Evolutionary conservation across 2,329 filamentous ascomycete species (phyloP).

Genomic region (Aureobasidium melanogenum): DNA sequence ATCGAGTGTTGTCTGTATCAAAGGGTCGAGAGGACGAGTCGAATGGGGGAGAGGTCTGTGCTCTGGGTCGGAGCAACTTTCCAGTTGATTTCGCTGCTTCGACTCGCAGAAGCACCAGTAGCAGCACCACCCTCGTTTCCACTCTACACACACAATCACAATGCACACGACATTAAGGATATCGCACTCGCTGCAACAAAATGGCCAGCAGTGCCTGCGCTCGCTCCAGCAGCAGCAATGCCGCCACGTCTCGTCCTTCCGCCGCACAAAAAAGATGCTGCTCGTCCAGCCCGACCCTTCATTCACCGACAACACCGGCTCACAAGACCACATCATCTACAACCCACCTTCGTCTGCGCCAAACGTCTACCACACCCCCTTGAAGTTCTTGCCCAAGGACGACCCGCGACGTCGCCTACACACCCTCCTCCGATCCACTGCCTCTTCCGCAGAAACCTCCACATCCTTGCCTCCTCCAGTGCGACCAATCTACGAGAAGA

Average conservation of each 20-base stretch:
- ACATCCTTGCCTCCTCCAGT: constrained; percentile 36
- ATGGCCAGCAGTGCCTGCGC: constrained; percentile 2
- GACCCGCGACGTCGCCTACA: constrained; percentile 46
- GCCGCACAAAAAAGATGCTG: constrained; percentile 39
- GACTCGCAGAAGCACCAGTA: not conserved
- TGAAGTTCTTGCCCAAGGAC: constrained; percentile 52
- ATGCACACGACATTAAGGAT: constrained; percentile 11
- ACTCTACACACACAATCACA: not conserved
- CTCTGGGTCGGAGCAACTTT: not conserved
- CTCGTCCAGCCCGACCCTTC: constrained; percentile 36
- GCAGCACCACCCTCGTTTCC: not conserved
- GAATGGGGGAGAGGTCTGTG: constrained; percentile 1
- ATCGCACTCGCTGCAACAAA: constrained; percentile 8
- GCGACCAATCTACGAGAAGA: constrained; percentile 45
- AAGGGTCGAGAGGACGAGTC: not conserved
- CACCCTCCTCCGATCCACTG: constrained; percentile 17
- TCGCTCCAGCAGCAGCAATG: constrained; percentile 19
- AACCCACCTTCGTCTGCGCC: constrained; percentile 58
- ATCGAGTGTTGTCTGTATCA: not conserved
- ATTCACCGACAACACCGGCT: constrained; percentile 27
- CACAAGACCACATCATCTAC: constrained; percentile 49
- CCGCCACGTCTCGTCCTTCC: constrained; percentile 37
- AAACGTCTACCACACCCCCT: constrained; percentile 55
- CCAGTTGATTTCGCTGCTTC: constrained; percentile 3
- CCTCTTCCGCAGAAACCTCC: constrained; percentile 21